Evolutionary conservation across 441 rosid genomes (phyloP).

Genomic region (Pelargonium cotyledonis): DNA sequence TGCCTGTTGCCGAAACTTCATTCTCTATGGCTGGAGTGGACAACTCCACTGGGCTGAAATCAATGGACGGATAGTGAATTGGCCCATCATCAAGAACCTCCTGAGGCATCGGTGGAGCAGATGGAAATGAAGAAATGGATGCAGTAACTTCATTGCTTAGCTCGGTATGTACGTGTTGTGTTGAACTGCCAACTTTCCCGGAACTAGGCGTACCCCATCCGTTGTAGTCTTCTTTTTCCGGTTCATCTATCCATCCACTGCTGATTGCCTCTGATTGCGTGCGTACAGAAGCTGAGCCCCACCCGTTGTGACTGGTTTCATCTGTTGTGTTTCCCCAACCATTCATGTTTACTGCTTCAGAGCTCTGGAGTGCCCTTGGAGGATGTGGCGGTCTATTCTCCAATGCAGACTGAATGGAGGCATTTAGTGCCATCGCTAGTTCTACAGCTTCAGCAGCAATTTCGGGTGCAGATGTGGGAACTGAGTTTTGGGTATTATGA

Average conservation of each 20-base stretch:
- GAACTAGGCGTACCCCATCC: conserved; percentile 31
- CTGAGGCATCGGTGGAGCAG: conserved; percentile 43
- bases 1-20: conserved; percentile 22
- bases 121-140: conserved; percentile 32
- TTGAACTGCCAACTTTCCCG: conserved; percentile 17
- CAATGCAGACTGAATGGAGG: conserved; percentile 23
- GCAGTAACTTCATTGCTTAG: conserved; percentile 10
- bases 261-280: conserved; percentile 26
- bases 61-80: conserved; percentile 36
- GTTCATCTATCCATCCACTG: conserved; percentile 30
- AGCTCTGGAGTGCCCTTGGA: conserved; percentile 17
- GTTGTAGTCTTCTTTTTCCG: conserved; percentile 23
- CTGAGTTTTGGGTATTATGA: conserved; percentile 17
- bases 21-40: conserved; percentile 15
- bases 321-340: conserved; percentile 27
- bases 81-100: conserved; percentile 31
- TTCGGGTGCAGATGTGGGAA: conserved; percentile 21
- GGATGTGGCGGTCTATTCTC: conserved; percentile 14
- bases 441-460: conserved; percentile 26
- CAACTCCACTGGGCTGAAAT: conserved; percentile 26
- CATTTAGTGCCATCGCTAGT: conserved; percentile 24
- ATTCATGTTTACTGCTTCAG: conserved; percentile 25
- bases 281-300: conserved; percentile 23
- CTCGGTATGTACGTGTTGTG: conserved; percentile 16
- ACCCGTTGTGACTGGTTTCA: conserved; percentile 27